Conservation (phyloP, 352 stramenopile genomes). For the Globisporangium perplexum region DNA sequence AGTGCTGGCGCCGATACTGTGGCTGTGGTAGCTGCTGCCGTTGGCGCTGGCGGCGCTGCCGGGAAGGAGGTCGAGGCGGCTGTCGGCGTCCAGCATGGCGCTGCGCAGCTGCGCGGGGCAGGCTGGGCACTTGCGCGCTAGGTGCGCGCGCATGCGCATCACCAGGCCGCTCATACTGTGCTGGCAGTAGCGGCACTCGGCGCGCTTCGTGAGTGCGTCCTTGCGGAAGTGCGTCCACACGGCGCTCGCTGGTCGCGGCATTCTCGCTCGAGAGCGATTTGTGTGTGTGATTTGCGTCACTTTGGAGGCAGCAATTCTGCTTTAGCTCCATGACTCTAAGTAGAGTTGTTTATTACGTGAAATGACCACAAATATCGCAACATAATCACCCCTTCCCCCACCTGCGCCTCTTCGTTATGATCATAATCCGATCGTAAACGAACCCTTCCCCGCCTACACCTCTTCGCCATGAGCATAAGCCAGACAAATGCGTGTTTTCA, state of each 20-base stretch:
- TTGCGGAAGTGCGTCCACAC: constrained; percentile 63
- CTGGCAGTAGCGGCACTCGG: constrained; percentile 72
- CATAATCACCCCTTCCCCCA: too few species aligned
- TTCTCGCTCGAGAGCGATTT: constrained; percentile 12
- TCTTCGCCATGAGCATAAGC: too few species aligned
- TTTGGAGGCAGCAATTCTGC: too few species aligned
- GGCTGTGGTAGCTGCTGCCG: not conserved
- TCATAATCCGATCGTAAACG: too few species aligned
- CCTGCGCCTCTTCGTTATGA: too few species aligned
- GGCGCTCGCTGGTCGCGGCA: constrained; percentile 49
- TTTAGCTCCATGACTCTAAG: too few species aligned
- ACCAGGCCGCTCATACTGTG: constrained; percentile 71
- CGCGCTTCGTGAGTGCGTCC: constrained; percentile 52
- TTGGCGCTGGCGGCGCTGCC: not conserved
- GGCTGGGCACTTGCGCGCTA: constrained; percentile 49
- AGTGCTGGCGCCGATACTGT: not conserved
- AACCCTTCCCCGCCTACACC: too few species aligned
- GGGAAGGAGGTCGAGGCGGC: constrained; percentile 31
- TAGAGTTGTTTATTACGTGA: too few species aligned
- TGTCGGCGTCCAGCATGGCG: constrained; percentile 42
- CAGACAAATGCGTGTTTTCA: too few species aligned
- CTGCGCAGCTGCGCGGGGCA: constrained; percentile 40
- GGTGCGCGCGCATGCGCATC: constrained; percentile 56
- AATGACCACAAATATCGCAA: too few species aligned
- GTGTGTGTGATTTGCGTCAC: too few species aligned